Evolutionary conservation across 2,329 filamentous ascomycete species (phyloP).

Genomic region (Neopestalotiopsis rosae): DNA sequence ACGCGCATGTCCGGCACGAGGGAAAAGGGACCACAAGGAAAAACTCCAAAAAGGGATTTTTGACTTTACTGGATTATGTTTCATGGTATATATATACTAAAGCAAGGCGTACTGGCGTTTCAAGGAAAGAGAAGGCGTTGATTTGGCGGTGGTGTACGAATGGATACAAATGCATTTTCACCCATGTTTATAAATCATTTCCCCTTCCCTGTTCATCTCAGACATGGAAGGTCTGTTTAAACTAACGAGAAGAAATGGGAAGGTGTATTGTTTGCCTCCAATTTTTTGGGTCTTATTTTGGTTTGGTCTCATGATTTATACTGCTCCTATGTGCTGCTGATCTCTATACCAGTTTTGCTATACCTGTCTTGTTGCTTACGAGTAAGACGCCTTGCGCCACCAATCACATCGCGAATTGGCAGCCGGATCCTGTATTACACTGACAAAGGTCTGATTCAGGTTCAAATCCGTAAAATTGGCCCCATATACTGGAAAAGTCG

Average conservation of each 20-base stretch:
- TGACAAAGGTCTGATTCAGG: slow-evolving; percentile 13
- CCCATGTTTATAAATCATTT: not conserved
- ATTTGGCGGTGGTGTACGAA: not conserved
- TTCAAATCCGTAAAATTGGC: slow-evolving; percentile 6
- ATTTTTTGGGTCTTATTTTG: too few species aligned
- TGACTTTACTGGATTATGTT: not conserved
- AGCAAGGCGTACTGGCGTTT: slow-evolving; percentile 2
- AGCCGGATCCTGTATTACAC: slow-evolving; percentile 4
- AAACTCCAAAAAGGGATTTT: not conserved
- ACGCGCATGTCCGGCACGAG: not conserved
- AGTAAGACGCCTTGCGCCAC: slow-evolving; percentile 6
- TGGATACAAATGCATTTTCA: not conserved
- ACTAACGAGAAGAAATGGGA: too few species aligned
- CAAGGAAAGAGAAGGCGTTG: not conserved
- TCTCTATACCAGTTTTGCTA: not conserved
- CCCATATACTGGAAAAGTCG: not conserved
- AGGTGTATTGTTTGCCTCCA: too few species aligned
- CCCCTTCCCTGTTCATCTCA: not conserved
- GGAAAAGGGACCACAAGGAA: not conserved
- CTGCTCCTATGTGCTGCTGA: too few species aligned
- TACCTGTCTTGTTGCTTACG: not conserved
- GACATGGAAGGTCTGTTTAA: too few species aligned
- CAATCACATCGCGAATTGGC: slow-evolving; percentile 14
- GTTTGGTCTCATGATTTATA: too few species aligned
- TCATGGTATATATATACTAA: not conserved